Evolutionary conservation across 495 filamentous ascomycete genomes (phyloP).

Genomic region (Neurospora sp.): DNA sequence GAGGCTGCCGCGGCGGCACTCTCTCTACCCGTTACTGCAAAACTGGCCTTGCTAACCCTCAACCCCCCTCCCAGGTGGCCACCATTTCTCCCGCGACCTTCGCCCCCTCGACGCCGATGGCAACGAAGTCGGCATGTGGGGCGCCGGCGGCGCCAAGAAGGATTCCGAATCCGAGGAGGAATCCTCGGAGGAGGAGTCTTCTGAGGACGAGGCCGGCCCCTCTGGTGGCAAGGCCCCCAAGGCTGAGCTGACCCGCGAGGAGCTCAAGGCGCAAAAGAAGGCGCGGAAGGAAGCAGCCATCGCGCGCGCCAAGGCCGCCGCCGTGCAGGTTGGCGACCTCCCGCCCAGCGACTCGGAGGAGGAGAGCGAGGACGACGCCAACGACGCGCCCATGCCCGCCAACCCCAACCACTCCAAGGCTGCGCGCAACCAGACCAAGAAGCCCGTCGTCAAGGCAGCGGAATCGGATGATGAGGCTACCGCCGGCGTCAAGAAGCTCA

Average conservation of each 20-base stretch:
- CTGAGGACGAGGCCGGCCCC: slow-evolving; percentile 19
- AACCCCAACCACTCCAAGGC: slow-evolving; percentile 84
- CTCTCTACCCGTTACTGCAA: no score
- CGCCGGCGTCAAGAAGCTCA: slow-evolving; percentile 37
- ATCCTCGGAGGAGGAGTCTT: slow-evolving; percentile 28
- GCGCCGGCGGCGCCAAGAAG: slow-evolving; percentile 27
- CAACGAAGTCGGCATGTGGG: slow-evolving; percentile 68
- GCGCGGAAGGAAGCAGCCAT: slow-evolving; percentile 84
- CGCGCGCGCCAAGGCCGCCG: slow-evolving; percentile 49
- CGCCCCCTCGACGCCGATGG: slow-evolving; percentile 79
- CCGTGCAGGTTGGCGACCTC: slow-evolving; percentile 71
- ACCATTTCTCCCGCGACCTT: slow-evolving; percentile 86
- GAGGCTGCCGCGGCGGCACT: neutral
- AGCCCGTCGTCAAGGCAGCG: slow-evolving; percentile 16
- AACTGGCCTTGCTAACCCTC: neutral
- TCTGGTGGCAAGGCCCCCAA: slow-evolving; percentile 26
- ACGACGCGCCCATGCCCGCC: slow-evolving; percentile 56
- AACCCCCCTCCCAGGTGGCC: slow-evolving; percentile 55
- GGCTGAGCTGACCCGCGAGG: slow-evolving; percentile 61
- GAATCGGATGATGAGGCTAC: slow-evolving; percentile 28
- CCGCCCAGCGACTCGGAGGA: slow-evolving; percentile 59
- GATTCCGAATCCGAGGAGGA: slow-evolving; percentile 32
- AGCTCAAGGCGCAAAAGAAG: slow-evolving; percentile 80
- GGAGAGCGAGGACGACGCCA: slow-evolving; percentile 40
- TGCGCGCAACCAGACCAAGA: slow-evolving; percentile 43